phyloP scores from a whole-genome alignment of 768 basidiomycete genomes.

The Kwoniella europaea region DNA sequence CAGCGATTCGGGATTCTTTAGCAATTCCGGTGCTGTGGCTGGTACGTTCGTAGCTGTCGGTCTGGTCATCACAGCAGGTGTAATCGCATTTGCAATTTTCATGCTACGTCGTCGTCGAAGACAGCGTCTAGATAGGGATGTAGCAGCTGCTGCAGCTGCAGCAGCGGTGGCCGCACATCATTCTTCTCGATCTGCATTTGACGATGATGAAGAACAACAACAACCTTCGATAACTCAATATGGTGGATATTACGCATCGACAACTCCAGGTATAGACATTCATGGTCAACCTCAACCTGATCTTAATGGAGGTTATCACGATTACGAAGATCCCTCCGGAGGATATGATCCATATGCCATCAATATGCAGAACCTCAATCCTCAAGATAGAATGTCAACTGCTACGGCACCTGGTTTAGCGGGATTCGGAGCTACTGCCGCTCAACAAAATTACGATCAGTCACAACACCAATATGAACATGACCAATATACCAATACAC shows the following conservation, averaged over 20 bases:
- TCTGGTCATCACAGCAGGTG: conserved; percentile 65
- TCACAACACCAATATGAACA: conserved; percentile 17
- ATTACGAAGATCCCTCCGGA: conserved; percentile 53
- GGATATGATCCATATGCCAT: conserved; percentile 56
- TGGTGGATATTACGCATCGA: conserved; percentile 54
- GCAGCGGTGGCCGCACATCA: conserved; percentile 50
- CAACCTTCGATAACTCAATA: conserved; percentile 52
- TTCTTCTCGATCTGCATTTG: conserved; percentile 43
- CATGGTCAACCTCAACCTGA: conserved; percentile 42
- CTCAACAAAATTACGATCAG: conserved; percentile 28
- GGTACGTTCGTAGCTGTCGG: conserved; percentile 79
- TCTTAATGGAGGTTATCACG: conserved; percentile 44
- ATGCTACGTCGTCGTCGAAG: conserved; percentile 55
- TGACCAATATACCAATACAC: conserved; percentile 12
- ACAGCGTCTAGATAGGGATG: conserved; percentile 57
- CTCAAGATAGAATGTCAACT: conserved; percentile 41
- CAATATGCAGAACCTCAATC: conserved; percentile 23
- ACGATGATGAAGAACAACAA: conserved; percentile 52
- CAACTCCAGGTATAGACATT: conserved; percentile 39
- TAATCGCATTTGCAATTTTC: conserved; percentile 62
- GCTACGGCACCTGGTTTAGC: conserved; percentile 46
- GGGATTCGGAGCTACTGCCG: conserved; percentile 43
- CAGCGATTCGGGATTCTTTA: conserved; percentile 66
- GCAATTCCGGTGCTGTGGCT: conserved; percentile 71
- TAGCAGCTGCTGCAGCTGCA: conserved; percentile 55